Conservation (phyloP, 1,284 basidiomycete genomes). For the Austroboletus niveus region DNA sequence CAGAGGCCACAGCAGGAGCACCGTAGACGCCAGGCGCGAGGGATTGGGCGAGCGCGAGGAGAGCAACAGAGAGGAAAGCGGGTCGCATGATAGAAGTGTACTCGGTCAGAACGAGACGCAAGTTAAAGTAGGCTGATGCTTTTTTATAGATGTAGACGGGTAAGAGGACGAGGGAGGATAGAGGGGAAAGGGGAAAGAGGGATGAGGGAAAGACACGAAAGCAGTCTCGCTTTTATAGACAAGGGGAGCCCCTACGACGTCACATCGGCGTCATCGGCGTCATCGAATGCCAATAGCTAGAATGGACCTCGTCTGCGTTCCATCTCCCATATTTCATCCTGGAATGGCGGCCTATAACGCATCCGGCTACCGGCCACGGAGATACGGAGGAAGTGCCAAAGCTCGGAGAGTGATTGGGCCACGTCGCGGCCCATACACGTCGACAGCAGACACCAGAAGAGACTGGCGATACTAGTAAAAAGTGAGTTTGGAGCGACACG, state of each 20-base stretch:
- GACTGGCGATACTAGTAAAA: constrained; percentile 42
- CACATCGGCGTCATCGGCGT: constrained; percentile 14
- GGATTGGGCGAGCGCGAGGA: constrained; percentile 37
- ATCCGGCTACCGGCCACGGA: constrained; percentile 12
- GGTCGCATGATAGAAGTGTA: constrained; percentile 38
- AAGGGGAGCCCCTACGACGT: constrained; percentile 9
- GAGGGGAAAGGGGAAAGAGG: constrained; percentile 4
- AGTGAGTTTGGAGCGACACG: constrained; percentile 5
- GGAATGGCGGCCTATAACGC: constrained; percentile 28
- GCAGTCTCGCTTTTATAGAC: constrained; percentile 25
- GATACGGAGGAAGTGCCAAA: constrained; percentile 40
- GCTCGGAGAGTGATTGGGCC: constrained; percentile 38
- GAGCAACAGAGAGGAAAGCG: constrained; percentile 35
- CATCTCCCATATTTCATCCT: constrained; percentile 60
- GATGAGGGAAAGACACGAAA: constrained; percentile 4
- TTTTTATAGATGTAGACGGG: constrained; percentile 19
- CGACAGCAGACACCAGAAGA: constrained; percentile 64
- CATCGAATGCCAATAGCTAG: constrained; percentile 15
- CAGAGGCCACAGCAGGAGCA: constrained; percentile 8
- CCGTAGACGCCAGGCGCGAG: constrained; percentile 18
- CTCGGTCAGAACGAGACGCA: constrained; percentile 25
- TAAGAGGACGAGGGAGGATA: constrained; percentile 6
- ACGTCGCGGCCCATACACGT: constrained; percentile 60
- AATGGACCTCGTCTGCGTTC: constrained; percentile 42
- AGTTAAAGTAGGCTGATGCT: constrained; percentile 19